Evolutionary conservation across 495 filamentous ascomycete genomes (phyloP).

Genomic region (Neurospora sp.): DNA sequence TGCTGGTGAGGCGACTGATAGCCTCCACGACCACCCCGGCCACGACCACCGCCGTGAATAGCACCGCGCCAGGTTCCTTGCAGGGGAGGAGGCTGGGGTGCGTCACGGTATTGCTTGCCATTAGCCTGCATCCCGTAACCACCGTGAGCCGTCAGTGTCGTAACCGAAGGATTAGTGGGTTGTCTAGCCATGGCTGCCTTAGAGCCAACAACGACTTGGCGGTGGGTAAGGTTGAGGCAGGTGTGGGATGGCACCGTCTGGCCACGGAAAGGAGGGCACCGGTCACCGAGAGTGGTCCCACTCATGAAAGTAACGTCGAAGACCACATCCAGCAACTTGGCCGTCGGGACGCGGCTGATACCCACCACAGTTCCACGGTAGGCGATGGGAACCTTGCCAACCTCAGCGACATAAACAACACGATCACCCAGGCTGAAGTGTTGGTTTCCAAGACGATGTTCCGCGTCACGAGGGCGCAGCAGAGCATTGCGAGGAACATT

Average conservation of each 20-base stretch:
- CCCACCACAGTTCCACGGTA: conserved; percentile 87
- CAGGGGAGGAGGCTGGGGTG: conserved; percentile 56
- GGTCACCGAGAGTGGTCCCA: conserved; percentile 75
- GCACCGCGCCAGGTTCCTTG: conserved; percentile 64
- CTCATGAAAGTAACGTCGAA: conserved; percentile 96
- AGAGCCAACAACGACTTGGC: conserved; percentile 67
- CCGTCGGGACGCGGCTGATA: conserved; percentile 72
- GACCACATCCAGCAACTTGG: conserved; percentile 77
- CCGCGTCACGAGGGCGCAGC: conserved; percentile 83
- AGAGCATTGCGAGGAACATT: conserved; percentile 78
- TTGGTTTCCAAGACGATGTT: conserved; percentile 80
- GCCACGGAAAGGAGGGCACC: conserved; percentile 92
- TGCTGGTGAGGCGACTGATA: conserved; percentile 8
- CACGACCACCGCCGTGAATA: conserved; percentile 30
- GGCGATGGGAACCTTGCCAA: conserved; percentile 90
- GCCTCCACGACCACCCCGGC: conserved; percentile 27
- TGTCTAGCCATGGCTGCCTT: conserved; percentile 54
- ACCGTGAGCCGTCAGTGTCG: conserved; percentile 44
- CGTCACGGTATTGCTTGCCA: conserved; percentile 57
- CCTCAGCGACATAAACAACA: conserved; percentile 83
- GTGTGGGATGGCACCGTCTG: conserved; percentile 77
- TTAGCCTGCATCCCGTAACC: conserved; percentile 42
- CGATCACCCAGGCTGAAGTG: conserved; percentile 79
- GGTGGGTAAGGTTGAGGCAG: conserved; percentile 77
- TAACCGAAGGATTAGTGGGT: conserved; percentile 42